Evolutionary conservation across 805 yeast genomes (phyloP).

Genomic region (Candida lessepsii): DNA sequence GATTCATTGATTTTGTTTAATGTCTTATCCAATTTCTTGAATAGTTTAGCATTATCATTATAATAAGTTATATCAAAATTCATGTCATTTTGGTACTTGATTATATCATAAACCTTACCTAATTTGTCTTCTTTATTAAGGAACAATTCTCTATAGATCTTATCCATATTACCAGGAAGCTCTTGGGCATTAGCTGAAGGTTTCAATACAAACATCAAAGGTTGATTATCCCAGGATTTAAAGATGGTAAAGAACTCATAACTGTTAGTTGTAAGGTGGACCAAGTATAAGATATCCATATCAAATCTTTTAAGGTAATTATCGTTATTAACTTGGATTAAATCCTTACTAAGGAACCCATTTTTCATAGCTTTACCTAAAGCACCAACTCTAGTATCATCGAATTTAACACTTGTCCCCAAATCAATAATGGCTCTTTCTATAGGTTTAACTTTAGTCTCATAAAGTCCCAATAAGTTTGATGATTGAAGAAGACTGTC

Average conservation of each 20-base stretch:
- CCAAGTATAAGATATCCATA: slow-evolving; percentile 59
- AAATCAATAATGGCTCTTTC: slow-evolving; percentile 78
- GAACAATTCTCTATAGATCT: slow-evolving; percentile 55
- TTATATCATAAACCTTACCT: slow-evolving; percentile 40
- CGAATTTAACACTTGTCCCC: slow-evolving; percentile 72
- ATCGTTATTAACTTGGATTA: slow-evolving; percentile 46
- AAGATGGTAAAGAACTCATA: slow-evolving; percentile 73
- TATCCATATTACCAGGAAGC: slow-evolving; percentile 53
- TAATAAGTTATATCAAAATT: slow-evolving; percentile 55
- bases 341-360: slow-evolving; percentile 72
- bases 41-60: slow-evolving; percentile 54
- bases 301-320: slow-evolving; percentile 55
- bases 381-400: slow-evolving; percentile 71
- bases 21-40: slow-evolving; percentile 54
- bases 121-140: slow-evolving; percentile 46
- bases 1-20: slow-evolving; percentile 56
- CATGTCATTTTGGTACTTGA: slow-evolving; percentile 53
- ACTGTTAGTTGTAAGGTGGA: slow-evolving; percentile 70
- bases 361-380: slow-evolving; percentile 80
- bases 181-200: slow-evolving; percentile 69
- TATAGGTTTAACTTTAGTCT: slow-evolving; percentile 61
- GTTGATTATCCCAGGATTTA: slow-evolving; percentile 57
- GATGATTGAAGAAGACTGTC: slow-evolving; percentile 65
- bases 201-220: slow-evolving; percentile 57
- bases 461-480: slow-evolving; percentile 69